A percentile compares a stretch with the other conserved stretches of the same genome.
These are phyloP conservation scores for Vanrija pseudolonga DNA, from an alignment of 1,284 basidiomycete genomes.

Conservation along the genomic window DNA sequence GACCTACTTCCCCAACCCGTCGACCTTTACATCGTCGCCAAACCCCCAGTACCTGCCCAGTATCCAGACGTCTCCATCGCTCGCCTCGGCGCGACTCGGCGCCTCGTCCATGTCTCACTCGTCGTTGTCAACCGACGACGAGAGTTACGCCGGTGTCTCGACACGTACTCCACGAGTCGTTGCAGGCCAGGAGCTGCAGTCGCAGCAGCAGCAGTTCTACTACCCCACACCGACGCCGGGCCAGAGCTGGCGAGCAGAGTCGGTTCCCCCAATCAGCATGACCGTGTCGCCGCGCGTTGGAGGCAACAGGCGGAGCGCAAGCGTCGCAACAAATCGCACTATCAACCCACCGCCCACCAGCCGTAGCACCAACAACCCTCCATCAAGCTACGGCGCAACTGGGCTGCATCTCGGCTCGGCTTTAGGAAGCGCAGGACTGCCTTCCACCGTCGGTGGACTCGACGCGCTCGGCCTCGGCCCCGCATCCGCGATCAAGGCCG, in stretches of 20 bases:
- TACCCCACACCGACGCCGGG: conserved; percentile 1
- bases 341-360: too few species aligned
- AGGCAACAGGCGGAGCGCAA: too few species aligned
- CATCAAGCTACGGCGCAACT: conserved; percentile 4
- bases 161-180: background rate
- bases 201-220: conserved; percentile 8
- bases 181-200: conserved; percentile 6
- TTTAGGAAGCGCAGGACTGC: too few species aligned
- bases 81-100: conserved; percentile 4
- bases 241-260: background rate
- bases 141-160: background rate
- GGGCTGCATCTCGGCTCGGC: too few species aligned
- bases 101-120: conserved; percentile 13
- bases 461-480: background rate
- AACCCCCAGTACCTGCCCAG: conserved; percentile 1
- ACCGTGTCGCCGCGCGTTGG: too few species aligned
- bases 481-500: background rate
- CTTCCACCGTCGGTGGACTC: too few species aligned
- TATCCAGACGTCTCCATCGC: conserved; percentile 15
- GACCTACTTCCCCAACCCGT: conserved; percentile 45
- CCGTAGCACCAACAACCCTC: too few species aligned
- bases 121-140: conserved; percentile 10
- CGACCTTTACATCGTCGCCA: conserved; percentile 27
- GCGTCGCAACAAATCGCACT: too few species aligned
- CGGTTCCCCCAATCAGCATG: too few species aligned